Percentiles rank a stretch among this genome's conserved stretches.
phyloP scores from a whole-genome alignment of 805 yeast species.

The Lachancea waltii region DNA sequence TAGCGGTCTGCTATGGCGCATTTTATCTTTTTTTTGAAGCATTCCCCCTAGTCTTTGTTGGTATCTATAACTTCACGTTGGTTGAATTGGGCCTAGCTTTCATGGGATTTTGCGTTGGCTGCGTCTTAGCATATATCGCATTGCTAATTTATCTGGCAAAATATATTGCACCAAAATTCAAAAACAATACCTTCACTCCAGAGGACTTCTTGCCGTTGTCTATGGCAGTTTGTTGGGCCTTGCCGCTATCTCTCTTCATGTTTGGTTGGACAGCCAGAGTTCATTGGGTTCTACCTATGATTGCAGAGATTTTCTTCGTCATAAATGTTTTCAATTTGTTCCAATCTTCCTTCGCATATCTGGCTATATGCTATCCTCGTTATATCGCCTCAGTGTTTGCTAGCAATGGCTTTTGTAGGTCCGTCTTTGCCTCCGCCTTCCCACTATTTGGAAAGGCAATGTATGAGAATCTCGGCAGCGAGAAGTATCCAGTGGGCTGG shows the following conservation, averaged over 20 bases:
- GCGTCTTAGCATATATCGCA: slow-evolving; percentile 33
- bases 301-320: slow-evolving; percentile 39
- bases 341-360: slow-evolving; percentile 46
- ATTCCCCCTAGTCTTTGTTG: slow-evolving; percentile 49
- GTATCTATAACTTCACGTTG: slow-evolving; percentile 40
- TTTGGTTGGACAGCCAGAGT: slow-evolving; percentile 47
- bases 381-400: slow-evolving; percentile 56
- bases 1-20: slow-evolving; percentile 47
- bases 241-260: slow-evolving; percentile 42
- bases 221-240: slow-evolving; percentile 35
- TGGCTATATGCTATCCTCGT: slow-evolving; percentile 43
- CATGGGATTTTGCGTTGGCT: slow-evolving; percentile 44
- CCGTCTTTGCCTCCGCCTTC: slow-evolving; percentile 50
- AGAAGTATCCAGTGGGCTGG: slow-evolving; percentile 55
- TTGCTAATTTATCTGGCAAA: slow-evolving; percentile 24
- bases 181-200: slow-evolving; percentile 31
- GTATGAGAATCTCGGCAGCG: slow-evolving; percentile 45
- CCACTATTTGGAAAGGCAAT: slow-evolving; percentile 59
- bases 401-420: slow-evolving; percentile 46
- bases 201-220: slow-evolving; percentile 39
- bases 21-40: slow-evolving; percentile 56
- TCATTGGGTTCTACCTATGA: slow-evolving; percentile 47
- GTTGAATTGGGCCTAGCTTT: slow-evolving; percentile 46
- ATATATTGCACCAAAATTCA: slow-evolving; percentile 25
- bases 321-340: slow-evolving; percentile 40